Conservation (phyloP, 371 early-diverging fungal species). For the Dinochytrium kinnereticum region DNA sequence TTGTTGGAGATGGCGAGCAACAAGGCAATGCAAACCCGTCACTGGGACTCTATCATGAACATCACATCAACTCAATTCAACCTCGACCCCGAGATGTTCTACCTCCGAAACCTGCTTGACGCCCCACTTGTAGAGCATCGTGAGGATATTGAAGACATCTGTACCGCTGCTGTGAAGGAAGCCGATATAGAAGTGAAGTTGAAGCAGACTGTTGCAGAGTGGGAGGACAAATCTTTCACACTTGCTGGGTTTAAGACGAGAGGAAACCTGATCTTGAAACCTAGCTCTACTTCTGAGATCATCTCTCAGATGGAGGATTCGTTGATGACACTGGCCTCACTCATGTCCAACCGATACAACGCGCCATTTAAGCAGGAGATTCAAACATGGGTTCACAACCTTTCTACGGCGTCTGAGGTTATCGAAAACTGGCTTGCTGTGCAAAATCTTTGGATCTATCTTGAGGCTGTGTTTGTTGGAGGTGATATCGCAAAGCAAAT, state of each 20-base stretch:
- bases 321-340: constrained; percentile 65
- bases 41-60: constrained; percentile 61
- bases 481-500: constrained; percentile 73
- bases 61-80: constrained; percentile 59
- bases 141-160: constrained; percentile 70
- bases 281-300: constrained; percentile 63
- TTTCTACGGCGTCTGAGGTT: constrained; percentile 64
- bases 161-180: constrained; percentile 67
- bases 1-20: constrained; percentile 64
- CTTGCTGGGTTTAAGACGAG: constrained; percentile 64
- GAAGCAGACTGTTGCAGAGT: constrained; percentile 56
- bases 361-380: constrained; percentile 67
- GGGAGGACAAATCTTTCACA: constrained; percentile 63
- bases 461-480: constrained; percentile 70
- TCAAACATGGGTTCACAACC: constrained; percentile 67
- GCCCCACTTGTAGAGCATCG: constrained; percentile 56
- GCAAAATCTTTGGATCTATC: constrained; percentile 70
- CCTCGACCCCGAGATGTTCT: constrained; percentile 66
- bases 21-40: constrained; percentile 64
- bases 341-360: constrained; percentile 66
- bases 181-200: constrained; percentile 68
- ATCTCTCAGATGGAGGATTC: constrained; percentile 68
- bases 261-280: constrained; percentile 64
- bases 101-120: constrained; percentile 60
- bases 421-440: constrained; percentile 70